Evolutionary conservation across 129 eudicot species (phyloP), one percentile per base, ranked within the genome.

Genomic region (Flaveria bidentis): DNA sequence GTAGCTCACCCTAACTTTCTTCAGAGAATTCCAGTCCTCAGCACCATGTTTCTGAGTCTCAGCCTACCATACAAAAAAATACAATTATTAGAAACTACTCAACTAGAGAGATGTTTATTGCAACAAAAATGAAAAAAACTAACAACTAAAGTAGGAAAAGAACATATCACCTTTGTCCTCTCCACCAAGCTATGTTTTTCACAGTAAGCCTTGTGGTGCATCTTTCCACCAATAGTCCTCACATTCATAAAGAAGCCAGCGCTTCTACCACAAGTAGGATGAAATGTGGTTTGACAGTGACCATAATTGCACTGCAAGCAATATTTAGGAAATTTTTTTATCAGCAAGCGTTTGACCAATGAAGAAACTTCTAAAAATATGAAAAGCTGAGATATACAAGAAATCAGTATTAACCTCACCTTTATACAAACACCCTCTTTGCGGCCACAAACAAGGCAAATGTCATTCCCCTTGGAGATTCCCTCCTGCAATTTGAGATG

Each of bases 201-300:
- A 77, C 99, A 95, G 52, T 95, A 95, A 66, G 96, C 95, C 85
- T 89, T 95, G 83, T 89, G 97, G 70, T 87, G 99, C 85, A 91
- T 71, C 88, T 91, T 95, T 62, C 95, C 92, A 82, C 90, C 89
- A 77, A 7, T 78, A 53, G 81, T 85, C 77, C 85, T 88, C 68
- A 83, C 81, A 28, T 78, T 89, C 96, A 95, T 87, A 81, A 81
- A 88, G 75, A 87, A 86, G 39, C 92, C 92, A 73, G 94, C 92
- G 76, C 77, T 84, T 76, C 89, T 89, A 78, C 94, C 99, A 86
- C 99, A 95, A 62, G 96, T 77, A 28, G 99, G 97, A 82, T 95
- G 99, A 74, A 95, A 95, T 15, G 85, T 80, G 72, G 91, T 82
- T 79, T 89, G 97, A 73, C 99, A 95, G 85, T 95, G 93, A 44